Evolutionary conservation across 108 stramenopile genomes (phyloP).

Genomic region (Cylindrotheca fusiformis): DNA sequence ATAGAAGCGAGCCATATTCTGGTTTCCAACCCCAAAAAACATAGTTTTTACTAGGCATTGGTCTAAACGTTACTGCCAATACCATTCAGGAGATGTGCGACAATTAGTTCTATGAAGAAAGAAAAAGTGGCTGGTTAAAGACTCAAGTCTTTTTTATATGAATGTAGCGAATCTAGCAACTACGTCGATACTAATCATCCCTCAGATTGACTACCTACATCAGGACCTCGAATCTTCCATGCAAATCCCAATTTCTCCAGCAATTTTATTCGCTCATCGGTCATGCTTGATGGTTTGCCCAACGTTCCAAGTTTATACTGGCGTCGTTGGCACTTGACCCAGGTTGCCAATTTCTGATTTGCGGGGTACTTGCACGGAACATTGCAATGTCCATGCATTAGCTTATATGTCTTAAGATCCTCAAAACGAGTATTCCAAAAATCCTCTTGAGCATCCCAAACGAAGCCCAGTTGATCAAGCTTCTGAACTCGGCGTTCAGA

Average conservation of each 20-base stretch:
- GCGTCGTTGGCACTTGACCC: conserved; percentile 29
- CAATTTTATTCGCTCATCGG: conserved; percentile 30
- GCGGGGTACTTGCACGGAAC: conserved; percentile 21
- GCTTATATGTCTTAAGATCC: conserved; percentile 20
- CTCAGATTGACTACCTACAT: too few relatives aligned
- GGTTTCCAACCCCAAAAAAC: too few relatives aligned
- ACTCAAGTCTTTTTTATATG: too few relatives aligned
- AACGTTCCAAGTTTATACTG: conserved; percentile 24
- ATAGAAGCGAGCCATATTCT: too few relatives aligned
- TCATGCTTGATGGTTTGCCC: conserved; percentile 17
- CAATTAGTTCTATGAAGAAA: too few relatives aligned
- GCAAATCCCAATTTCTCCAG: conserved; percentile 51
- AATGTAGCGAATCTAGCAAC: too few relatives aligned
- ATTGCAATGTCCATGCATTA: conserved; percentile 26
- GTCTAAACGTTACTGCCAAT: too few relatives aligned
- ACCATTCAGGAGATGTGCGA: too few relatives aligned
- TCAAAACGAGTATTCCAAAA: conserved; percentile 12
- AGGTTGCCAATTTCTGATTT: conserved; percentile 22
- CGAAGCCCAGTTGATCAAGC: conserved; percentile 14
- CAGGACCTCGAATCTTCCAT: too few relatives aligned
- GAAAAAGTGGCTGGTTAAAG: too few relatives aligned
- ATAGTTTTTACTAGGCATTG: too few relatives aligned
- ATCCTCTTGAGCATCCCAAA: conserved; percentile 13
- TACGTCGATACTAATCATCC: too few relatives aligned
- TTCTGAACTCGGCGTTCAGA: conserved; percentile 6